These are phyloP conservation scores for Ogataea pini DNA, from an alignment of 805 yeast species.

Conservation along the genomic window DNA sequence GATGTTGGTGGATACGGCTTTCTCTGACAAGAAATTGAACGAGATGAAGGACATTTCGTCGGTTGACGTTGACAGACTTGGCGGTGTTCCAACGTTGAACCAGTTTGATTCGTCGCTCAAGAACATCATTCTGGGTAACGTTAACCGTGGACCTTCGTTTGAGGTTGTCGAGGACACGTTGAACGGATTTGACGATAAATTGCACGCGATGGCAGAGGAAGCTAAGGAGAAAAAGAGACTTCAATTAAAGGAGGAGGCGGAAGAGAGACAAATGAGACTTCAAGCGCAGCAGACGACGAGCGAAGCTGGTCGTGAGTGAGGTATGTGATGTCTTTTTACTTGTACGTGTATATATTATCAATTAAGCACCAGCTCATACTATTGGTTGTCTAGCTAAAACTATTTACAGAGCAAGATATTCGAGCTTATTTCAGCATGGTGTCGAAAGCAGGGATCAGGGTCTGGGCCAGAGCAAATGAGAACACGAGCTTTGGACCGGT, in stretches of 20 bases:
- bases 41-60: slow-evolving; percentile 21
- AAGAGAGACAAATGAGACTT: slow-evolving; percentile 27
- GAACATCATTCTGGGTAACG: slow-evolving; percentile 34
- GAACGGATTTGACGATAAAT: slow-evolving; percentile 29
- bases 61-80: slow-evolving; percentile 25
- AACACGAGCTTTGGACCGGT: slow-evolving; percentile 98
- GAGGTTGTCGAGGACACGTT: slow-evolving; percentile 34
- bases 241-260: slow-evolving; percentile 25
- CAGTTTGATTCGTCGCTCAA: slow-evolving; percentile 30
- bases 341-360: neutral
- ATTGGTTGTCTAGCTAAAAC: neutral
- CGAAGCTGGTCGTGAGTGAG: slow-evolving; percentile 1
- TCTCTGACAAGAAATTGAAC: slow-evolving; percentile 40
- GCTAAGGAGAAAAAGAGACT: slow-evolving; percentile 24
- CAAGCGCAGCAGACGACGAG: slow-evolving; percentile 20
- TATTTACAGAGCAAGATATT: neutral
- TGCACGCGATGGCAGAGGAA: slow-evolving; percentile 28
- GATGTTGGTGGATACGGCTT: slow-evolving; percentile 57
- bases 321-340: slow-evolving; percentile 3
- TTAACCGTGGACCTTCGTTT: slow-evolving; percentile 35
- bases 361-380: neutral
- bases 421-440: slow-evolving; percentile 53
- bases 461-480: slow-evolving; percentile 96
- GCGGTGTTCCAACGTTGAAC: slow-evolving; percentile 21
- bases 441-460: slow-evolving; percentile 95